phyloP scores from a whole-genome alignment of 2,329 filamentous ascomycete species.

The Nemania diffusa region DNA sequence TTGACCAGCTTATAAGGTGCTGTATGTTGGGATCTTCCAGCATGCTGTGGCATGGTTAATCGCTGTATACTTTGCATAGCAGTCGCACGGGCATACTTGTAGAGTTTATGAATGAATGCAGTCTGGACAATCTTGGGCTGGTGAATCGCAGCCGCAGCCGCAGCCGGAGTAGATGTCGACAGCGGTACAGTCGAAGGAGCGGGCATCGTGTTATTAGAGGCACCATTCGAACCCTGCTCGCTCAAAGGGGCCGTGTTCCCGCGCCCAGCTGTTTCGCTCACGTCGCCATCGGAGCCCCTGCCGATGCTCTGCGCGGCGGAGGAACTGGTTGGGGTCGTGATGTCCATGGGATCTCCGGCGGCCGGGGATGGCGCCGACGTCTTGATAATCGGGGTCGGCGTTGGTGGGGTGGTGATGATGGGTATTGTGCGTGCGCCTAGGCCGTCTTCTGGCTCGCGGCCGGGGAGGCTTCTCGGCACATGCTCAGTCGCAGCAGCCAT shows the following conservation, averaged over 20 bases:
- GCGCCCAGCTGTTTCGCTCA: conserved; percentile 52
- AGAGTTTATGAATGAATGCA: conserved; percentile 98
- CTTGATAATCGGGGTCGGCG: conserved; percentile 64
- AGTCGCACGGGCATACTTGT: conserved; percentile 74
- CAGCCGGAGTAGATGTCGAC: conserved; percentile 54
- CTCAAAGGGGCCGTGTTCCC: conserved; percentile 53
- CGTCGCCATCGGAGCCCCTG: conserved; percentile 57
- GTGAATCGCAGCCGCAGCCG: conserved; percentile 80
- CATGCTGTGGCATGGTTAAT: conserved; percentile 72
- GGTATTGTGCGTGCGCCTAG: conserved; percentile 66
- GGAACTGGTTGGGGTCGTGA: conserved; percentile 64
- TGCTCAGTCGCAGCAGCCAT: conserved; percentile 66
- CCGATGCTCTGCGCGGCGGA: conserved; percentile 56
- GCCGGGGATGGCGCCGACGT: conserved; percentile 66
- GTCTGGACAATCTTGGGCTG: conserved; percentile 98
- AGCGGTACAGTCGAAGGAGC: conserved; percentile 36
- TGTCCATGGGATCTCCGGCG: conserved; percentile 70
- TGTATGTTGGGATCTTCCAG: conserved; percentile 92
- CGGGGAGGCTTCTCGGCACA: conserved; percentile 56
- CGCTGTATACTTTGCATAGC: not conserved
- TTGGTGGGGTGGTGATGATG: conserved; percentile 53
- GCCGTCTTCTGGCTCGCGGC: conserved; percentile 56
- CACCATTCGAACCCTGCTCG: conserved; percentile 50
- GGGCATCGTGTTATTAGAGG: conserved; percentile 58
- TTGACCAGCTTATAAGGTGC: conserved; percentile 96